Percentiles rank a stretch among this genome's conserved stretches.
Evolutionary conservation across 2,329 filamentous ascomycete genomes (phyloP).

Genomic region (Colletotrichum sp.): DNA sequence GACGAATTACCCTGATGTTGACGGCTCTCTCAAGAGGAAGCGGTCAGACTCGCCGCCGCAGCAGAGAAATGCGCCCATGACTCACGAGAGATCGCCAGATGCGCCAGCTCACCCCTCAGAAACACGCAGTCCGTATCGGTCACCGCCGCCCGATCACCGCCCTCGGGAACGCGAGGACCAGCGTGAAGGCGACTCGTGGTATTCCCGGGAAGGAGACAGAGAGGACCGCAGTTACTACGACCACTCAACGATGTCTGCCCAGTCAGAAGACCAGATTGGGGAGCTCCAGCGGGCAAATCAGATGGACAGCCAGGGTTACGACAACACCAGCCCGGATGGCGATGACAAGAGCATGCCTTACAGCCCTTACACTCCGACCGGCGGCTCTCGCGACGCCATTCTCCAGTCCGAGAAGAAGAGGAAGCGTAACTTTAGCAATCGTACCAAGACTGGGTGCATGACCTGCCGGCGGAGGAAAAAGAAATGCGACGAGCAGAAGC

Average conservation of each 20-base stretch:
- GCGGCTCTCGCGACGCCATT: slow-evolving; percentile 46
- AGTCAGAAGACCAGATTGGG: slow-evolving; percentile 54
- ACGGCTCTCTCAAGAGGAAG: slow-evolving; percentile 68
- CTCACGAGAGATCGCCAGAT: slow-evolving; percentile 39
- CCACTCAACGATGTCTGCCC: slow-evolving; percentile 48
- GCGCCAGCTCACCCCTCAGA: slow-evolving; percentile 35
- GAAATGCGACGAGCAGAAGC: slow-evolving; percentile 95
- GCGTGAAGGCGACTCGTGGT: slow-evolving; percentile 55
- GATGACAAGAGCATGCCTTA: slow-evolving; percentile 51
- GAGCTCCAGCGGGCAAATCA: slow-evolving; percentile 52
- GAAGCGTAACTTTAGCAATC: slow-evolving; percentile 87
- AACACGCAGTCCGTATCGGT: slow-evolving; percentile 46
- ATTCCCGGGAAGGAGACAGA: slow-evolving; percentile 49
- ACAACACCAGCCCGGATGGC: slow-evolving; percentile 58
- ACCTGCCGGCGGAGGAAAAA: slow-evolving; percentile 94
- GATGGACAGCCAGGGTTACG: slow-evolving; percentile 51
- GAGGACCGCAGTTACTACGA: slow-evolving; percentile 52
- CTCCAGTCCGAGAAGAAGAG: slow-evolving; percentile 71
- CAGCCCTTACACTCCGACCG: slow-evolving; percentile 46
- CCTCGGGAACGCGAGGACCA: slow-evolving; percentile 44
- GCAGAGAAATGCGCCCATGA: slow-evolving; percentile 33
- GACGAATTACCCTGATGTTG: slow-evolving; percentile 46
- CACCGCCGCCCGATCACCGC: slow-evolving; percentile 50
- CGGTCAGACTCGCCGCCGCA: slow-evolving; percentile 67
- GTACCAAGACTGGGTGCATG: slow-evolving; percentile 94